Conservation (phyloP, 2,329 filamentous ascomycete species). For the Hypoxylon sp. region DNA sequence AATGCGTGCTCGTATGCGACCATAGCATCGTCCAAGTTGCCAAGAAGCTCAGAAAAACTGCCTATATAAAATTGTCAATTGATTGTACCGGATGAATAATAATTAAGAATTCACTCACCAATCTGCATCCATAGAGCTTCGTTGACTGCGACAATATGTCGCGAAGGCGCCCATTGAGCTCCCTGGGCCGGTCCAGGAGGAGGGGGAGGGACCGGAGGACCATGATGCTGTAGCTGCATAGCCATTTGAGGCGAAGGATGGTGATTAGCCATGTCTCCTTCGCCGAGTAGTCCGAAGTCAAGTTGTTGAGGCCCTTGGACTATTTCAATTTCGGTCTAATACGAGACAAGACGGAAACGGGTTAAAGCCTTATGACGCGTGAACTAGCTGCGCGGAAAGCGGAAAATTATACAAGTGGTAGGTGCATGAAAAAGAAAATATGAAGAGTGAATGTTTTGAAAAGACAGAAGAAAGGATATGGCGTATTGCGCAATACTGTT, state of each 20-base stretch:
- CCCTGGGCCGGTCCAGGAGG: slow-evolving; percentile 69
- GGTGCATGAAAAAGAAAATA: slow-evolving; percentile 23
- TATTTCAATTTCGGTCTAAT: slow-evolving; percentile 19
- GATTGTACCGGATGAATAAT: slow-evolving; percentile 10
- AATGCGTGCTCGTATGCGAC: slow-evolving; percentile 92
- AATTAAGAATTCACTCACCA: slow-evolving; percentile 70
- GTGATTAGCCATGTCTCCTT: slow-evolving; percentile 77
- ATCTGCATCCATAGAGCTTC: slow-evolving; percentile 94
- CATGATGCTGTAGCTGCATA: slow-evolving; percentile 78
- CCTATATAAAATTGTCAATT: slow-evolving; percentile 67
- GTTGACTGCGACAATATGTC: slow-evolving; percentile 83
- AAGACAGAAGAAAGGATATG: slow-evolving; percentile 1
- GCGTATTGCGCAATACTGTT: slow-evolving; percentile 4
- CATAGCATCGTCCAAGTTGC: slow-evolving; percentile 90
- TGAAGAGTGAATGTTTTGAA: slow-evolving; percentile 1
- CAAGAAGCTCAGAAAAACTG: slow-evolving; percentile 87
- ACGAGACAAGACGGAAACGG: slow-evolving; percentile 12
- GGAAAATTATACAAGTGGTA: slow-evolving; percentile 24
- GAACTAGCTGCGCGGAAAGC: slow-evolving; percentile 24
- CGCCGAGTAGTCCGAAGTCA: slow-evolving; percentile 10
- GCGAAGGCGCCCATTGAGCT: slow-evolving; percentile 74
- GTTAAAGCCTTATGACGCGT: slow-evolving; percentile 28
- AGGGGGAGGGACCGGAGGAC: slow-evolving; percentile 73
- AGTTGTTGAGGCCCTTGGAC: slow-evolving; percentile 14
- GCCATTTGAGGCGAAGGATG: slow-evolving; percentile 85